phyloP scores from a whole-genome alignment of 2,329 filamentous ascomycete genomes.

The Hypoxylon sp. region DNA sequence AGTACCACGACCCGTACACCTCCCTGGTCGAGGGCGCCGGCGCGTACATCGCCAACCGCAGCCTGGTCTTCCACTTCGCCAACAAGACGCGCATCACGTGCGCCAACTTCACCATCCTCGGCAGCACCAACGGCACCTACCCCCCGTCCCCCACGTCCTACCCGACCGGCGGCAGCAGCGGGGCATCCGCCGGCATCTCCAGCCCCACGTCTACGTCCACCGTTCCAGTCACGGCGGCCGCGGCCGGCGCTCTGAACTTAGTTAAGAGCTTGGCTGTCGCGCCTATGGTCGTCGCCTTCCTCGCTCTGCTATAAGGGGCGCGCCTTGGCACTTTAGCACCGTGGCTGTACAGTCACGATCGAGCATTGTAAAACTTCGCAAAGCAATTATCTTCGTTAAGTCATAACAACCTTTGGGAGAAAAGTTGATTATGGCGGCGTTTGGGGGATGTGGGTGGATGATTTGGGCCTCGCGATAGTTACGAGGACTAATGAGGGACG shows the following conservation, averaged over 20 bases:
- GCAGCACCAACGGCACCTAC: slow-evolving; percentile 32
- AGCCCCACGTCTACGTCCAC: slow-evolving; percentile 5
- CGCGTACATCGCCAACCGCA: slow-evolving; percentile 73
- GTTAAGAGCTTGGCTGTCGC: slow-evolving; percentile 42
- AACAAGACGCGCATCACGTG: slow-evolving; percentile 74
- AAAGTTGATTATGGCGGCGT: slow-evolving; percentile 10
- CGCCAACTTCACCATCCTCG: slow-evolving; percentile 66
- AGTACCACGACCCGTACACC: slow-evolving; percentile 69
- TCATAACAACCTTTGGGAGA: background rate
- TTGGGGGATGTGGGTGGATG: slow-evolving; percentile 16
- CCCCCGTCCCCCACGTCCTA: slow-evolving; percentile 27
- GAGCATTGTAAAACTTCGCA: background rate
- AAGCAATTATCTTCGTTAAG: background rate
- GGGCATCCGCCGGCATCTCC: slow-evolving; percentile 8
- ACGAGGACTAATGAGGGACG: slow-evolving; percentile 6
- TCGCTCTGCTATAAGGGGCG: slow-evolving; percentile 40
- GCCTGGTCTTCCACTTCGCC: slow-evolving; percentile 71
- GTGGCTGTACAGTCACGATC: background rate
- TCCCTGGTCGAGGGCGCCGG: slow-evolving; percentile 63
- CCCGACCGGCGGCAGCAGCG: slow-evolving; percentile 28
- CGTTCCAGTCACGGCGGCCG: slow-evolving; percentile 23
- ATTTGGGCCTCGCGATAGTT: background rate
- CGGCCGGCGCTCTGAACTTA: slow-evolving; percentile 22
- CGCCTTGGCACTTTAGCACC: background rate
- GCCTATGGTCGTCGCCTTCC: slow-evolving; percentile 39